These are phyloP conservation scores for Eucalyptus tenuipes DNA, from an alignment of 345 rosid species.

Conservation along the genomic window DNA sequence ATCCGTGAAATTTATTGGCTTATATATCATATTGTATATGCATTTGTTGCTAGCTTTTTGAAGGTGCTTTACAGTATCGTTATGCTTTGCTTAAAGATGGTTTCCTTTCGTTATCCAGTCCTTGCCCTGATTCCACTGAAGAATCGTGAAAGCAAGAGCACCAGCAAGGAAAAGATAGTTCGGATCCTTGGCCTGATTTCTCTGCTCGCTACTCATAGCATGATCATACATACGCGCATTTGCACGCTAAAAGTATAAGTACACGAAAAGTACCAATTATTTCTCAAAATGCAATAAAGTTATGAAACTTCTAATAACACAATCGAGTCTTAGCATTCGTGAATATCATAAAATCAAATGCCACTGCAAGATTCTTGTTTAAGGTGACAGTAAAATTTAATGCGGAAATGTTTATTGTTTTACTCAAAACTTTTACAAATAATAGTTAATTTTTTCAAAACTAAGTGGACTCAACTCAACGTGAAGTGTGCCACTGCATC, in stretches of 20 bases:
- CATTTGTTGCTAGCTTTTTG: background rate
- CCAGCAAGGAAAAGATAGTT: background rate
- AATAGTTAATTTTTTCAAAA: background rate
- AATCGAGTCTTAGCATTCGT: background rate
- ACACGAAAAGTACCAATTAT: accelerated
- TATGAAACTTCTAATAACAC: background rate
- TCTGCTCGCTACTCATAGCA: background rate
- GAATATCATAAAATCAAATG: background rate
- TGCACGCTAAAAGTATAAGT: background rate
- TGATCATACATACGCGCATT: background rate
- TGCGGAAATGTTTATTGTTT: accelerated
- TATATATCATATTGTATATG: background rate
- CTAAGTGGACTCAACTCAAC: background rate
- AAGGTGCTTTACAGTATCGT: background rate
- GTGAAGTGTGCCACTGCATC: background rate
- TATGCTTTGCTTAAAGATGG: background rate
- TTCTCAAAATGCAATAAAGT: background rate
- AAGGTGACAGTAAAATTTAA: background rate
- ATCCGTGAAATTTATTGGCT: background rate
- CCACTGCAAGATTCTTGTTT: background rate
- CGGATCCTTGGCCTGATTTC: background rate
- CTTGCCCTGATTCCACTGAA: background rate
- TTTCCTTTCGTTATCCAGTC: background rate
- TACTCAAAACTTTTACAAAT: background rate
- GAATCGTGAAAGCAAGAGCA: background rate